Evolutionary conservation across 305 asterid species (phyloP), one percentile per base, ranked within the genome.

Genomic region (Nicotiana rustica): DNA sequence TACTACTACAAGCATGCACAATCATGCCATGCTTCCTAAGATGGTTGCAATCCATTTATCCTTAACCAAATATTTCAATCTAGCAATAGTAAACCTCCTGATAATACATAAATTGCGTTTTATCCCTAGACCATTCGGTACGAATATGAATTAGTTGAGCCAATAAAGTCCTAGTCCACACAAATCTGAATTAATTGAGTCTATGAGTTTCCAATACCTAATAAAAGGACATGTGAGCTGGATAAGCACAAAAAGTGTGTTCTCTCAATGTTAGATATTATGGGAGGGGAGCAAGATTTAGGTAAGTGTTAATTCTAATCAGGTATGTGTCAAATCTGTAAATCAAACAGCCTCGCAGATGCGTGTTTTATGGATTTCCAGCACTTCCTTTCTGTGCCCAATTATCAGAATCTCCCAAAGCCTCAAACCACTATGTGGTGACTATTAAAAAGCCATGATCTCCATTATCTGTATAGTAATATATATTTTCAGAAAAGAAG

Each of bases 231-330:
- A 57, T 4, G 52, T 68, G 55, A 35, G 76, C 8, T 68, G 76
- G 76, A 68, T 68, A 35, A 36, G 76, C 31, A 68, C 77, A 68
- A 41, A 25, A 36, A 5, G 75, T 67, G 19, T 1, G 49, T 35
- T 33, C 25, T 67, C 6, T 15, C 49, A 67, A 36, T 68, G 31
- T n/a, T 68, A 38, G 33, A 56, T 36, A 36, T 68, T n/a, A 68
- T 36, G 9, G 17, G 14, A 18, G 31, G 14, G 75, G 77, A 68
- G 31, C 56, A 68, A 36, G 31, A 31, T 7, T 68, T 36, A 36
- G 77, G 77, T 68, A 36, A 36, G 14, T 36, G 77, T 68, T 68
- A 68, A 68, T 68, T 68, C 77, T 17, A 36, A 68, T 68, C 56
- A 36, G 17, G 77, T 68, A 68, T 36, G 2, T 68, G 76, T 68